phyloP scores from a whole-genome alignment of 495 filamentous ascomycete species.

The Xylaria curta region DNA sequence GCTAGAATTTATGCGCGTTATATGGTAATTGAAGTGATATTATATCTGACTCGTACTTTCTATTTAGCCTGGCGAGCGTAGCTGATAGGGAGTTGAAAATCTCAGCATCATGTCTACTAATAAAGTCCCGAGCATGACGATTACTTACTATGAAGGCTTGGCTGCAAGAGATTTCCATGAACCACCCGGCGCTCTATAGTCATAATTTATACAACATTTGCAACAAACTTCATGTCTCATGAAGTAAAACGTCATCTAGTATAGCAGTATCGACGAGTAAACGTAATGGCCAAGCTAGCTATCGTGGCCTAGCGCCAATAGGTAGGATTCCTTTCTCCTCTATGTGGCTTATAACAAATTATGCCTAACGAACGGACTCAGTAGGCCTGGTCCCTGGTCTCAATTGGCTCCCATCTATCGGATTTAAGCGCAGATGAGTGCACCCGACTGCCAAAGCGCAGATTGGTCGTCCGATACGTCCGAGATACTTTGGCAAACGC shows the following conservation, averaged over 20 bases:
- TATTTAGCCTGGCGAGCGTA: background rate
- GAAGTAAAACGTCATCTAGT: slow-evolving; percentile 1
- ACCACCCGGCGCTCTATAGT: background rate
- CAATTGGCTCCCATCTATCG: slow-evolving; percentile 8
- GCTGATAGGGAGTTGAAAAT: background rate
- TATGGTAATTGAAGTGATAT: background rate
- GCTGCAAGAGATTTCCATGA: background rate
- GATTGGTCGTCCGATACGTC: slow-evolving; percentile 12
- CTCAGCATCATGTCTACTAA: background rate
- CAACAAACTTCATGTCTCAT: slow-evolving; percentile 2
- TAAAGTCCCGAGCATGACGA: background rate
- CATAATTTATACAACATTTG: background rate
- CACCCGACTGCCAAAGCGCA: slow-evolving; percentile 14
- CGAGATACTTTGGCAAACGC: slow-evolving; percentile 19
- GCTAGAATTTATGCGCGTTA: too few species aligned
- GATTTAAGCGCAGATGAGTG: slow-evolving; percentile 22
- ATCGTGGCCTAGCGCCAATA: background rate
- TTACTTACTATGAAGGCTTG: slow-evolving; percentile 1
- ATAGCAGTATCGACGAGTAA: slow-evolving; percentile 8
- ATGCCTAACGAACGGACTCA: slow-evolving; percentile 9
- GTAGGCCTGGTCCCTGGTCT: slow-evolving; percentile 2
- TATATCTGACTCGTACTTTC: background rate
- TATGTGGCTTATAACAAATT: slow-evolving; percentile 1
- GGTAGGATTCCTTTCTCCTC: slow-evolving; percentile 6
- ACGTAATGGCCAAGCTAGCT: slow-evolving; percentile 3